Evolutionary conservation across 306 rosid genomes (phyloP).

Genomic region (Cucurbita ficifolia): DNA sequence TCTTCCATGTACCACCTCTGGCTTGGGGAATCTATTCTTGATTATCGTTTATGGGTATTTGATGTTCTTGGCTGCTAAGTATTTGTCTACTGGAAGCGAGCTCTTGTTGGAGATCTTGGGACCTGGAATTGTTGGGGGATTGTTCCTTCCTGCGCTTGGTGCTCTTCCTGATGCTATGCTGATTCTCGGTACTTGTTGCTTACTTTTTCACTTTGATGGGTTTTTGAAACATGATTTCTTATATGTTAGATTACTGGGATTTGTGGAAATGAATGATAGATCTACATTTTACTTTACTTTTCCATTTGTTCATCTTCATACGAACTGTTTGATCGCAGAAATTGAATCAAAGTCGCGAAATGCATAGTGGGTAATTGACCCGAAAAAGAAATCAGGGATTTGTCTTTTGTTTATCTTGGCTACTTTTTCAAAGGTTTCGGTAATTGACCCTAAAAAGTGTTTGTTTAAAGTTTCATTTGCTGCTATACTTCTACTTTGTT

Average conservation of each 20-base stretch:
- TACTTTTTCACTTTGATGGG: not conserved
- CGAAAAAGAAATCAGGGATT: no score
- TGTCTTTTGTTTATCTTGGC: not conserved
- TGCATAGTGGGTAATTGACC: not conserved
- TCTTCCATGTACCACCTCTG: conserved; percentile 55
- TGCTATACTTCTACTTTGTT: not conserved
- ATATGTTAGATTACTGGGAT: not conserved
- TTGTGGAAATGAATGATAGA: not conserved
- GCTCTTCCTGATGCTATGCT: conserved; percentile 47
- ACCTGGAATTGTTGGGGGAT: conserved; percentile 85
- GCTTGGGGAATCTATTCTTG: conserved; percentile 47
- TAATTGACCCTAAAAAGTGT: not conserved
- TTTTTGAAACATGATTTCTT: not conserved
- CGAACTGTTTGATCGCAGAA: not conserved
- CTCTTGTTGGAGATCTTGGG: conserved; percentile 81
- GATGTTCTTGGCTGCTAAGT: conserved; percentile 63
- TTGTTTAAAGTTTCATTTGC: not conserved
- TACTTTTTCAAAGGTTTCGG: not conserved
- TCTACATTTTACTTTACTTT: not conserved
- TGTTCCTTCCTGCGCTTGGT: conserved; percentile 67
- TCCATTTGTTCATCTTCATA: not conserved
- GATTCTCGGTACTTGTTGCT: conserved; percentile 23
- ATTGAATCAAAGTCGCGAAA: not conserved
- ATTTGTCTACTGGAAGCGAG: conserved; percentile 66
- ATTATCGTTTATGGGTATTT: conserved; percentile 53